Percentiles rank a stretch among this genome's conserved stretches.
Evolutionary conservation across 2,329 filamentous ascomycete genomes (phyloP).

Genomic region (Cytospora paraplurivora): DNA sequence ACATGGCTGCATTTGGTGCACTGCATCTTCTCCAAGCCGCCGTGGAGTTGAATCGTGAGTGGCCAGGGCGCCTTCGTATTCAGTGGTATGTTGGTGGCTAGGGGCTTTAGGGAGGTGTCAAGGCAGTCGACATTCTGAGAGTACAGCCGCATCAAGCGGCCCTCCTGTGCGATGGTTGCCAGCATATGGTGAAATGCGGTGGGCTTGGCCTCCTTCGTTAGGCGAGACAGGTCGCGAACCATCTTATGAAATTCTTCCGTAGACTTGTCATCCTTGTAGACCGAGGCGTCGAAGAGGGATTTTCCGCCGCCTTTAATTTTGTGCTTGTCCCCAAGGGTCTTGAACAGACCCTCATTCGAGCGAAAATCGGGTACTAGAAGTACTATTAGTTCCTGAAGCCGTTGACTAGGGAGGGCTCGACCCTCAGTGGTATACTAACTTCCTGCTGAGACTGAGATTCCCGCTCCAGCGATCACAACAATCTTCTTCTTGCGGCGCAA

Average conservation of each 20-base stretch:
- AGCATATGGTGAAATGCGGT: slow-evolving; percentile 93
- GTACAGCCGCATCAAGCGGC: slow-evolving; percentile 85
- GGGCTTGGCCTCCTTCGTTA: slow-evolving; percentile 75
- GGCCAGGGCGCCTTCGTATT: slow-evolving; percentile 88
- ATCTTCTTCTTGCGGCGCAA: slow-evolving; percentile 93
- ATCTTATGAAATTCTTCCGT: slow-evolving; percentile 94
- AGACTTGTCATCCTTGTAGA: slow-evolving; percentile 88
- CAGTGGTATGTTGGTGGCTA: slow-evolving; percentile 80
- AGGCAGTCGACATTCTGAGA: slow-evolving; percentile 97
- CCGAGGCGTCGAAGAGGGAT: slow-evolving; percentile 93
- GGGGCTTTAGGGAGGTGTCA: slow-evolving; percentile 78
- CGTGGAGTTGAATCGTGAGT: slow-evolving; percentile 88
- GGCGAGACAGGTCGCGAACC: slow-evolving; percentile 83
- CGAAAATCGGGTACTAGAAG: slow-evolving; percentile 86
- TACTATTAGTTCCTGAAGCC: slow-evolving; percentile 18
- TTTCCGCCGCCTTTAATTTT: slow-evolving; percentile 93
- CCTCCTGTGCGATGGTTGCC: slow-evolving; percentile 84
- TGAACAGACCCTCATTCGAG: slow-evolving; percentile 87
- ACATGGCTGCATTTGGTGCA: slow-evolving; percentile 89
- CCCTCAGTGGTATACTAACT: slow-evolving; percentile 57
- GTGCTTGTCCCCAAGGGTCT: slow-evolving; percentile 79
- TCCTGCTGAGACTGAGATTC: slow-evolving; percentile 94
- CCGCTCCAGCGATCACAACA: slow-evolving; percentile 92
- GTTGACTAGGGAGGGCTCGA: slow-evolving; percentile 14
- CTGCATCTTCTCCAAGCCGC: slow-evolving; percentile 92